Percentiles rank a stretch among this genome's conserved stretches.
Evolutionary conservation across 148 eudicot genomes (phyloP).

Genomic region (Spergularia bocconei): DNA sequence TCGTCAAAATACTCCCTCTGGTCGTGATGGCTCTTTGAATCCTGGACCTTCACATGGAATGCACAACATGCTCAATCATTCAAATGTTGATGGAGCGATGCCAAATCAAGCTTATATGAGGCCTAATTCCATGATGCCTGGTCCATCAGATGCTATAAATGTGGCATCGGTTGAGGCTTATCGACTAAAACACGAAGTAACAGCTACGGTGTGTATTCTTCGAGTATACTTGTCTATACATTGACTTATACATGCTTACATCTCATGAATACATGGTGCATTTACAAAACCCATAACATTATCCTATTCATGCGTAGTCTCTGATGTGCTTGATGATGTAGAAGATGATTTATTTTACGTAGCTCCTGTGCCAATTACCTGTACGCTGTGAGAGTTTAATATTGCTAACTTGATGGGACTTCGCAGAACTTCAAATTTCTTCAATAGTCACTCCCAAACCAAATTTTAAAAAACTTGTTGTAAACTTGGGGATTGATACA

Average conservation of each 20-base stretch:
- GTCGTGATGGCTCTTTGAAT: slow-evolving; percentile 40
- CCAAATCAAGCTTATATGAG: slow-evolving; percentile 51
- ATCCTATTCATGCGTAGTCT: neutral
- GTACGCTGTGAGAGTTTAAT: no score
- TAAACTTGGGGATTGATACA: no score
- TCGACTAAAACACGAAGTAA: slow-evolving; percentile 82
- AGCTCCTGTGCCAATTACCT: no score
- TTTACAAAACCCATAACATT: neutral
- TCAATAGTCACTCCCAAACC: no score
- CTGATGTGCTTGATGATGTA: neutral
- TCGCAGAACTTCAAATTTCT: no score
- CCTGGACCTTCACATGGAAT: slow-evolving; percentile 41
- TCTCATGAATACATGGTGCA: neutral
- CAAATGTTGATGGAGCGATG: slow-evolving; percentile 44
- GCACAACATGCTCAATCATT: slow-evolving; percentile 52
- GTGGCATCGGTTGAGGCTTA: slow-evolving; percentile 70
- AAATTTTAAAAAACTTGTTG: no score
- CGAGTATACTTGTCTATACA: neutral
- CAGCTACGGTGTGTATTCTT: slow-evolving; percentile 68
- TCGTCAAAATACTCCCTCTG: slow-evolving; percentile 43
- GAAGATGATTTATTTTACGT: no score
- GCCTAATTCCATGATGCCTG: slow-evolving; percentile 49
- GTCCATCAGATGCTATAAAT: slow-evolving; percentile 49
- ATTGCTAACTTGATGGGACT: no score
- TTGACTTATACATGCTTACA: neutral